Evolutionary conservation across 805 yeast species (phyloP), one percentile per base, ranked within the genome.

Genomic region (Saccharomycopsis sp.): DNA sequence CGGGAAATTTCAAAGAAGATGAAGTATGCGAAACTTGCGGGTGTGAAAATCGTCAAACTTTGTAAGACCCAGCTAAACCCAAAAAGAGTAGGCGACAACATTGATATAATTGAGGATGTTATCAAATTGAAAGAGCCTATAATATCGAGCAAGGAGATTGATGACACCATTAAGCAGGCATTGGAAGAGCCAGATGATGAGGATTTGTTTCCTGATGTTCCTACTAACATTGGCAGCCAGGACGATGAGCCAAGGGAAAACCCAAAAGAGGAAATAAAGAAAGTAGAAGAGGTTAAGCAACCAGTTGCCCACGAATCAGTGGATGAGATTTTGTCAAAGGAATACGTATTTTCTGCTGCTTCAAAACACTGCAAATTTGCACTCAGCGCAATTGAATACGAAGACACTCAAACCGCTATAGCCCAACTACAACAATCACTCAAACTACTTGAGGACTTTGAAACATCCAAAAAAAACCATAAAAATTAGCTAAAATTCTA

Each of bases 381-480:
- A 2, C 75, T 82, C 4, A 79, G 87, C 47, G 90, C 93, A 1
- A 66, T 84, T 56, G 82, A 81, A 56, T 84, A 81, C 58, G 90
- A 84, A 49, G 94, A 84, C 54, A 62, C 74, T 28, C 69, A 59
- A 2, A 83, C 90, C 0, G 89, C 90, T 2, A 75, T 77, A 36
- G 66, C 63, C 24, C 85, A 83, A 56, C 61, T 84, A 40, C 28
- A 44, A 17, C 24, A 40, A 14, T 14, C 47, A 6, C 7, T 43
- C 2, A 11, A 14, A 23, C 17, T 37, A 5, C 13, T 42, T 21
- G 13, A 36, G 16, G 21, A 41, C 14, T 14, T n/a, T 16, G 40
- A 41, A 17, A 13, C 13, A 13, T 7, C 11, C 11, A 11, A 26
- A 11, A 11, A 26, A 8, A 26, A 26, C 11, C 28, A 26, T 11